phyloP scores from a whole-genome alignment of 140 eudicot genomes.

The Ambrosia hybrid region DNA sequence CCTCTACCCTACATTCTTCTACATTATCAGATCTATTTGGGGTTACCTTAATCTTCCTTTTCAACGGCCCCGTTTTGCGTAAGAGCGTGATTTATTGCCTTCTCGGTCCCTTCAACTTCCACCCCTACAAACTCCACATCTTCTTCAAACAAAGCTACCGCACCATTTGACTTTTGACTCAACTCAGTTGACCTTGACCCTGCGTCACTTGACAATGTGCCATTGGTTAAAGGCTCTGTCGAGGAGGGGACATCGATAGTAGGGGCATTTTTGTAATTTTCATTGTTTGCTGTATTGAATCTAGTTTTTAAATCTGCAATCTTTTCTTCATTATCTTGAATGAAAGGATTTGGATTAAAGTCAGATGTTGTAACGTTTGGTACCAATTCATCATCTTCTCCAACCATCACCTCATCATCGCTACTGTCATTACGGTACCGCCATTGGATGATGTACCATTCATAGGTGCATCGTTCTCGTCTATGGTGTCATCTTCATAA shows the following conservation, averaged over 20 bases:
- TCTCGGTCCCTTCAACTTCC: constrained; percentile 79
- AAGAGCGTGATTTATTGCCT: constrained; percentile 78
- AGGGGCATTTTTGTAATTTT: constrained; percentile 29
- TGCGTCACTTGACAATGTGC: constrained; percentile 32
- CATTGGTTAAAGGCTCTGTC: constrained; percentile 30
- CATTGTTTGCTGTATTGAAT: constrained; percentile 6
- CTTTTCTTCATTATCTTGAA: constrained; percentile 20
- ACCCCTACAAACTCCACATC: constrained; percentile 93
- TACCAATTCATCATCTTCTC: constrained; percentile 62
- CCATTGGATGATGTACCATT: constrained; percentile 46
- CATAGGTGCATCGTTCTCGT: constrained; percentile 40
- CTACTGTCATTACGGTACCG: constrained; percentile 57
- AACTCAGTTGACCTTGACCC: constrained; percentile 12
- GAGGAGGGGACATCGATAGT: no score
- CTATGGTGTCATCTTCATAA: constrained; percentile 60
- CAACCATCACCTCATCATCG: constrained; percentile 89
- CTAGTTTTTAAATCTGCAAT: neutral
- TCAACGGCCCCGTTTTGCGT: constrained; percentile 78
- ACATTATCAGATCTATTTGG: constrained; percentile 32
- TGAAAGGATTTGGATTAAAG: constrained; percentile 24
- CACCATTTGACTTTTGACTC: constrained; percentile 29
- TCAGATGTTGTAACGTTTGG: constrained; percentile 32
- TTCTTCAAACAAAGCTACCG: constrained; percentile 75
- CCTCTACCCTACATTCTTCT: constrained; percentile 37
- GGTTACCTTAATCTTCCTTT: constrained; percentile 36